These are phyloP conservation scores for Solanum chacoense DNA, from an alignment of 305 asterid genomes.

Conservation along the genomic window DNA sequence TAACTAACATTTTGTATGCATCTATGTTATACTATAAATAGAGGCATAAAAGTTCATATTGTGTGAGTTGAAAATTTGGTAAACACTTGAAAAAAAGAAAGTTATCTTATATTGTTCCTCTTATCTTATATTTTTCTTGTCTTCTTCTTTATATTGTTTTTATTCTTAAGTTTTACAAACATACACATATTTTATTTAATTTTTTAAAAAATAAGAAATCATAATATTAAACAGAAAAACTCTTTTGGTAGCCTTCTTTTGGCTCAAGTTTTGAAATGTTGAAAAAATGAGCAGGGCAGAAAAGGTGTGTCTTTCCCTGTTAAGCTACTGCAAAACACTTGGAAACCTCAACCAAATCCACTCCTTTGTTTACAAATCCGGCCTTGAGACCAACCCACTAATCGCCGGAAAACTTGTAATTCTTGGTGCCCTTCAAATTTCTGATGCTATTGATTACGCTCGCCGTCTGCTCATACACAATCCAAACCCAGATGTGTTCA, in stretches of 20 bases:
- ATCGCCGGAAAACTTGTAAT: constrained; percentile 58
- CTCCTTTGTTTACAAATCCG: constrained; percentile 35
- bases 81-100: too few relatives aligned
- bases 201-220: too few relatives aligned
- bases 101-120: too few relatives aligned
- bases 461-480: constrained; percentile 32
- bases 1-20: too few relatives aligned
- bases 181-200: too few relatives aligned
- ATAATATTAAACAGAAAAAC: not conserved
- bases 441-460: constrained; percentile 45
- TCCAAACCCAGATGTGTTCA: constrained; percentile 60
- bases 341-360: constrained; percentile 48
- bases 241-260: not conserved
- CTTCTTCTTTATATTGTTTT: too few relatives aligned
- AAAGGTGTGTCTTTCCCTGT: constrained; percentile 24
- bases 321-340: constrained; percentile 45
- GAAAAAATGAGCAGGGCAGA: constrained; percentile 26
- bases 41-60: too few relatives aligned
- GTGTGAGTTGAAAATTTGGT: too few relatives aligned
- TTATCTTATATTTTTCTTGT: too few relatives aligned
- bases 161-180: too few relatives aligned
- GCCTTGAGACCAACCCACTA: constrained; percentile 49
- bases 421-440: constrained; percentile 44
- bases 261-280: not conserved
- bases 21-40: too few relatives aligned